phyloP scores from a whole-genome alignment of 805 yeast species.

The Candida nonsorbophila region DNA sequence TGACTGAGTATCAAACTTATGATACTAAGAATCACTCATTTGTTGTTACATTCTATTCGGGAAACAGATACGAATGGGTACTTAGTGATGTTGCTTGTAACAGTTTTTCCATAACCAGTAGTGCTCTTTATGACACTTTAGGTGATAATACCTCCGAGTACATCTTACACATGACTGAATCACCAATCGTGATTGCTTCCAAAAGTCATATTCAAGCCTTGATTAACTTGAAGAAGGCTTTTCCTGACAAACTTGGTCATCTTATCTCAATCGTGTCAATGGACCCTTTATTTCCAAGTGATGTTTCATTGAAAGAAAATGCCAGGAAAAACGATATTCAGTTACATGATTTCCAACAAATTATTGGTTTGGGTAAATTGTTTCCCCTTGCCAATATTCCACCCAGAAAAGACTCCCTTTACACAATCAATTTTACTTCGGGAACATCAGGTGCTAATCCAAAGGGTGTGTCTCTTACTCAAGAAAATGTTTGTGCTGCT shows the following conservation, averaged over 20 bases:
- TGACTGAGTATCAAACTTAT: constrained; percentile 18
- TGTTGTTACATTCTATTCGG: constrained; percentile 26
- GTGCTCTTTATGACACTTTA: constrained; percentile 38
- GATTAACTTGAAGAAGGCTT: constrained; percentile 36
- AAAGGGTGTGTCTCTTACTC: constrained; percentile 62
- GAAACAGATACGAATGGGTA: constrained; percentile 34
- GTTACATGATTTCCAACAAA: constrained; percentile 27
- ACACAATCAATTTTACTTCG: constrained; percentile 45
- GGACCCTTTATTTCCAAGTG: constrained; percentile 30
- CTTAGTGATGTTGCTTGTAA: constrained; percentile 31
- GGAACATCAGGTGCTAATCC: constrained; percentile 69
- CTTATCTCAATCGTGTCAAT: constrained; percentile 53
- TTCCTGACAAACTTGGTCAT: constrained; percentile 24
- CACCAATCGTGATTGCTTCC: constrained; percentile 48
- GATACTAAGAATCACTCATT: constrained; percentile 19
- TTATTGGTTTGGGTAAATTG: constrained; percentile 34
- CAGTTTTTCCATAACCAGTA: constrained; percentile 27
- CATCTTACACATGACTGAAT: constrained; percentile 27
- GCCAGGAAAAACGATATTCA: constrained; percentile 21
- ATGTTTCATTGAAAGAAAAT: constrained; percentile 10
- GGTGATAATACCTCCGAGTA: constrained; percentile 28
- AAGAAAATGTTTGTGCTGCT: constrained; percentile 44
- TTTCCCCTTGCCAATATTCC: constrained; percentile 17
- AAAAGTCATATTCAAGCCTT: constrained; percentile 45
- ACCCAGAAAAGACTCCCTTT: constrained; percentile 28